A percentile compares a stretch with the other conserved stretches of the same genome.
These are phyloP conservation scores for Blastobotrys robertii DNA, from an alignment of 805 yeast species.

Conservation along the genomic window DNA sequence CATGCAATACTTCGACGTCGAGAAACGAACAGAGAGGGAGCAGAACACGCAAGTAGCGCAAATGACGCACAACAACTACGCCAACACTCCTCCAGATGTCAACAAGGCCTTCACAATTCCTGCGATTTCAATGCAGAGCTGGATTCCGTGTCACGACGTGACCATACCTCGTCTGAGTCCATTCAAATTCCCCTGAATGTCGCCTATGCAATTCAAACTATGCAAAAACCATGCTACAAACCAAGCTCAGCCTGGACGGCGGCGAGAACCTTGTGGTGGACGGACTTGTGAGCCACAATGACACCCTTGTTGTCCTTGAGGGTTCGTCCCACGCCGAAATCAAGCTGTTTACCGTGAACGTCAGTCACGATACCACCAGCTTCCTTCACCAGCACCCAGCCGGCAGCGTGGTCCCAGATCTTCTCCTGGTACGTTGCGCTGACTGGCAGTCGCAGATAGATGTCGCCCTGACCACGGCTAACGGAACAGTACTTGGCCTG, in stretches of 20 bases:
- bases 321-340: constrained; percentile 80
- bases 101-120: neutral
- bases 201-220: too few relatives aligned
- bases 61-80: neutral
- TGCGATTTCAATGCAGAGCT: neutral
- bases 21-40: neutral
- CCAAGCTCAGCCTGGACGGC: constrained; percentile 31
- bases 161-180: too few relatives aligned
- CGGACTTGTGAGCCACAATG: constrained; percentile 59
- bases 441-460: constrained; percentile 82
- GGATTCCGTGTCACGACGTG: too few relatives aligned
- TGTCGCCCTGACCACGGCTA: constrained; percentile 85
- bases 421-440: constrained; percentile 73
- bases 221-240: too few relatives aligned
- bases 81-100: neutral
- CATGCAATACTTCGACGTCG: neutral
- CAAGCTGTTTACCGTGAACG: constrained; percentile 59
- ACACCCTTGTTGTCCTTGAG: constrained; percentile 73
- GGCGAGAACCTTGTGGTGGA: constrained; percentile 41
- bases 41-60: neutral
- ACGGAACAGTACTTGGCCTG: constrained; percentile 94
- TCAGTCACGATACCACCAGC: constrained; percentile 91
- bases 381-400: constrained; percentile 74
- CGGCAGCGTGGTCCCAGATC: constrained; percentile 99
- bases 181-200: too few relatives aligned